Conservation (phyloP, 208 protist species). For the Leishmania amazonensis region DNA sequence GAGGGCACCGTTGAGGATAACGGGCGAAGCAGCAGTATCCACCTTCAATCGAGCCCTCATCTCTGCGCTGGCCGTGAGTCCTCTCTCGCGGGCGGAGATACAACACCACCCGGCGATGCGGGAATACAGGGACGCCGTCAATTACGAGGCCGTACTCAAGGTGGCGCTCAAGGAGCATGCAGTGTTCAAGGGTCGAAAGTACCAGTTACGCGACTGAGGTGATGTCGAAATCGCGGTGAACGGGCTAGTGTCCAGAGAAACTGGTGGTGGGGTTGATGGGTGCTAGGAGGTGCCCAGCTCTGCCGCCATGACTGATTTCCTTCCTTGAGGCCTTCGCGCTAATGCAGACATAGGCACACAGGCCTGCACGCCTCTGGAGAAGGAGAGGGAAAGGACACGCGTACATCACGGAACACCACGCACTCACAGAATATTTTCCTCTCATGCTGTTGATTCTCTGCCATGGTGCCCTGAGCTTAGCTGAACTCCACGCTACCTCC, state of each 20-base stretch:
- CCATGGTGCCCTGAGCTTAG: background rate
- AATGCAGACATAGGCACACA: background rate
- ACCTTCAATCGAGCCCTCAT: conserved; percentile 52
- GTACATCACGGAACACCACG: background rate
- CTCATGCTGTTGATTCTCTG: no score
- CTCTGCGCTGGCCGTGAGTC: conserved; percentile 35
- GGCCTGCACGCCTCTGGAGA: background rate
- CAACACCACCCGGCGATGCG: conserved; percentile 38
- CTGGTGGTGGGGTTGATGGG: background rate
- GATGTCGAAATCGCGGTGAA: no score
- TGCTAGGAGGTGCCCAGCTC: background rate
- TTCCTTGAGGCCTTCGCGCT: background rate
- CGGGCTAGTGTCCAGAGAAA: background rate
- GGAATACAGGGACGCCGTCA: conserved; percentile 28
- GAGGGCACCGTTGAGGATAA: background rate
- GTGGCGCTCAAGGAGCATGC: conserved; percentile 54
- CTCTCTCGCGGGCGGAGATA: conserved; percentile 47
- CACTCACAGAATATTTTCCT: background rate
- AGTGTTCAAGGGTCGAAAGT: conserved; percentile 65
- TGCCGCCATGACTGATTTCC: background rate
- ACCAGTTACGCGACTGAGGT: conserved; percentile 51
- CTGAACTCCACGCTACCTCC: background rate
- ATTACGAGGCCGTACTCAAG: conserved; percentile 65
- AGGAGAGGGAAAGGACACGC: background rate
- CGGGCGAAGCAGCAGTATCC: conserved; percentile 20